A percentile compares a stretch with the other conserved stretches of the same genome.
Conservation (phyloP, 1,139 yeast species). For the Yamadazyma mexicana region DNA sequence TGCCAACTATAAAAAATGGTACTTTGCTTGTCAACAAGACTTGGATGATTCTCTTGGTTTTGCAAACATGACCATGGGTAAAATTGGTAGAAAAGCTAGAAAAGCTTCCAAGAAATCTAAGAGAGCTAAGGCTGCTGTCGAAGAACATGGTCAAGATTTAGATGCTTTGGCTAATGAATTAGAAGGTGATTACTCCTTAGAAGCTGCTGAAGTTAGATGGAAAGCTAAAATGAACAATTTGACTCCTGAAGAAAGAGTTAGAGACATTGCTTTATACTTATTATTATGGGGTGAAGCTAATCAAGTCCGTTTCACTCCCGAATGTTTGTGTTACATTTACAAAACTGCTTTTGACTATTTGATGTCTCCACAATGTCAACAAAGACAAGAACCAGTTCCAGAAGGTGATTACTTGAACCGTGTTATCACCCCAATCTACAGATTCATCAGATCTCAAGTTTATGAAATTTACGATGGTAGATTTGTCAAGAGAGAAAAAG, state of each 20-base stretch:
- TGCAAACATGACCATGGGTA: slow-evolving; percentile 71
- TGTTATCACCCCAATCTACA: slow-evolving; percentile 88
- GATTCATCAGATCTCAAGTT: slow-evolving; percentile 90
- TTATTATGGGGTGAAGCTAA: slow-evolving; percentile 98
- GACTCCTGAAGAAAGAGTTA: slow-evolving; percentile 70
- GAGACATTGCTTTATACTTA: slow-evolving; percentile 86
- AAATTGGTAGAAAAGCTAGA: slow-evolving; percentile 55
- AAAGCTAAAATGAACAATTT: slow-evolving; percentile 50
- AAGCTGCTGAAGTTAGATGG: slow-evolving; percentile 54
- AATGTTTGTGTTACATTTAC: slow-evolving; percentile 86
- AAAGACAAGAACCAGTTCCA: slow-evolving; percentile 84
- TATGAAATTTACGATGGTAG: slow-evolving; percentile 94
- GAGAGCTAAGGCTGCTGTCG: slow-evolving; percentile 59
- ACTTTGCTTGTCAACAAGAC: slow-evolving; percentile 43
- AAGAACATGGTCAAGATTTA: slow-evolving; percentile 47
- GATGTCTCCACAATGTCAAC: slow-evolving; percentile 86
- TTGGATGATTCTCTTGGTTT: slow-evolving; percentile 44
- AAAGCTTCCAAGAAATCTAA: slow-evolving; percentile 58
- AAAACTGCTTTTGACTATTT: slow-evolving; percentile 91
- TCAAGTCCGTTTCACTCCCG: slow-evolving; percentile 94
- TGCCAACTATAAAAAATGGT: slow-evolving; percentile 48
- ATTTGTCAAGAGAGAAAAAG: slow-evolving; percentile 95
- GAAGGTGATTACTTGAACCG: slow-evolving; percentile 96
- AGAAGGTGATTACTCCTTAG: slow-evolving; percentile 77
- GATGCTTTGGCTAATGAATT: slow-evolving; percentile 69